A percentile compares a stretch with the other conserved stretches of the same genome.
These are phyloP conservation scores for Hypomyces perniciosus DNA, from an alignment of 2,329 filamentous ascomycete genomes.

Conservation along the genomic window DNA sequence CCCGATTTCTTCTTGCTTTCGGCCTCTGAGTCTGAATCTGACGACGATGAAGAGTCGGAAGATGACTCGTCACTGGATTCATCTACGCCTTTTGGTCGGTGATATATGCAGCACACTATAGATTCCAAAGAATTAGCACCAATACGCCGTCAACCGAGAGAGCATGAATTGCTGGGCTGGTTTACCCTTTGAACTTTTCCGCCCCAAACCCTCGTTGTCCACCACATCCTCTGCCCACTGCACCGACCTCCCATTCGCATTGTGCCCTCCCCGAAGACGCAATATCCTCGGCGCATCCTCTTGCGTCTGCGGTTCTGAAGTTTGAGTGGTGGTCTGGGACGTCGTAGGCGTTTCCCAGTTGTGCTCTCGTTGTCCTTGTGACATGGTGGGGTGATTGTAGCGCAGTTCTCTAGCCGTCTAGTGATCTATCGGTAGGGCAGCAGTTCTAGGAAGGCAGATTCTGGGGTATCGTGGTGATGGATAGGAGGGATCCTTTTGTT, in stretches of 20 bases:
- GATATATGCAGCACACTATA: slow-evolving; percentile 97
- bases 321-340: slow-evolving; percentile 29
- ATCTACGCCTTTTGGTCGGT: slow-evolving; percentile 72
- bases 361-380: slow-evolving; percentile 24
- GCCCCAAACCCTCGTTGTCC: slow-evolving; percentile 90
- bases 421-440: not conserved
- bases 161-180: not conserved
- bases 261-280: slow-evolving; percentile 46
- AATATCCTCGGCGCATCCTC: slow-evolving; percentile 36
- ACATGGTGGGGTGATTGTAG: slow-evolving; percentile 19
- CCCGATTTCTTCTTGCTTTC: slow-evolving; percentile 37
- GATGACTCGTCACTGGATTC: slow-evolving; percentile 71
- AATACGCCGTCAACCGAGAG: too few species aligned
- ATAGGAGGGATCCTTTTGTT: too few species aligned
- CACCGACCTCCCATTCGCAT: slow-evolving; percentile 55
- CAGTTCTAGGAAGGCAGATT: too few species aligned
- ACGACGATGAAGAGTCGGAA: slow-evolving; percentile 44
- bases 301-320: slow-evolving; percentile 23
- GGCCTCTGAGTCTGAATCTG: slow-evolving; percentile 42
- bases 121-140: too few species aligned
- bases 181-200: slow-evolving; percentile 88
- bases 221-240: slow-evolving; percentile 91
- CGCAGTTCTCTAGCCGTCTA: not conserved
- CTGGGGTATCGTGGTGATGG: too few species aligned
- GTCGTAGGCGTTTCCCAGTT: slow-evolving; percentile 23